These are phyloP conservation scores for Tubosaeta sp. DNA, from an alignment of 768 basidiomycete species.

Conservation along the genomic window DNA sequence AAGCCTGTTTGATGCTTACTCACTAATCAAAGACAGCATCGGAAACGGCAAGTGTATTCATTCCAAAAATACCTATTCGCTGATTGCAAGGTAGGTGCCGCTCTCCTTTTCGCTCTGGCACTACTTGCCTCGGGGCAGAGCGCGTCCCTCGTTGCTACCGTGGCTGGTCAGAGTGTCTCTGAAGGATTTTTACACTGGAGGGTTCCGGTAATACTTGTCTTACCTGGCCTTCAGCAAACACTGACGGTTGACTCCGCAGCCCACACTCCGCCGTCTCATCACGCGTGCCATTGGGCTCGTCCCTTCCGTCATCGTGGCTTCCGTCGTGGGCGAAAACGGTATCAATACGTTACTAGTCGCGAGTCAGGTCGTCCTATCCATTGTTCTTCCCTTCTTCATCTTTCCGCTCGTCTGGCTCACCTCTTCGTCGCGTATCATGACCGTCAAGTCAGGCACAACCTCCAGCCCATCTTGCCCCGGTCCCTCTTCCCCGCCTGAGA, in stretches of 20 bases:
- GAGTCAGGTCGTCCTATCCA: slow-evolving; percentile 79
- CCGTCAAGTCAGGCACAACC: slow-evolving; percentile 34
- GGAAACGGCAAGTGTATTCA: slow-evolving; percentile 51
- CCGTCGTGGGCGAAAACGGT: slow-evolving; percentile 63
- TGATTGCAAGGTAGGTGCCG: slow-evolving; percentile 52
- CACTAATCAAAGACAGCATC: slow-evolving; percentile 60
- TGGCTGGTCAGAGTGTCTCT: slow-evolving; percentile 85
- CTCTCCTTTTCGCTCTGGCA: slow-evolving; percentile 84
- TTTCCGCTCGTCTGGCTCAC: slow-evolving; percentile 78
- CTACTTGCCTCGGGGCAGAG: slow-evolving; percentile 85
- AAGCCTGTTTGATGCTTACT: slow-evolving; percentile 81
- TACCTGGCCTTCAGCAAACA: slow-evolving; percentile 21
- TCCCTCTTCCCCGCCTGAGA: background rate
- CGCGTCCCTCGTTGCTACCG: slow-evolving; percentile 83
- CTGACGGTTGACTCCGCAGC: slow-evolving; percentile 39
- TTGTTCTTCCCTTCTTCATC: slow-evolving; percentile 84
- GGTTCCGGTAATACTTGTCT: slow-evolving; percentile 51
- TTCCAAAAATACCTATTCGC: background rate
- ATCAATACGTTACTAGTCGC: slow-evolving; percentile 78
- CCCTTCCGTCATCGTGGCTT: slow-evolving; percentile 77
- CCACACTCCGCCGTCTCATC: slow-evolving; percentile 70
- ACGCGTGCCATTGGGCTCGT: slow-evolving; percentile 81
- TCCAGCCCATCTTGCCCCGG: background rate
- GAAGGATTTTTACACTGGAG: slow-evolving; percentile 90
- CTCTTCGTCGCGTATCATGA: slow-evolving; percentile 64